A percentile compares a stretch with the other conserved stretches of the same genome.
These are phyloP conservation scores for Beauveria caledonica DNA, from an alignment of 2,329 filamentous ascomycete genomes.

Conservation along the genomic window DNA sequence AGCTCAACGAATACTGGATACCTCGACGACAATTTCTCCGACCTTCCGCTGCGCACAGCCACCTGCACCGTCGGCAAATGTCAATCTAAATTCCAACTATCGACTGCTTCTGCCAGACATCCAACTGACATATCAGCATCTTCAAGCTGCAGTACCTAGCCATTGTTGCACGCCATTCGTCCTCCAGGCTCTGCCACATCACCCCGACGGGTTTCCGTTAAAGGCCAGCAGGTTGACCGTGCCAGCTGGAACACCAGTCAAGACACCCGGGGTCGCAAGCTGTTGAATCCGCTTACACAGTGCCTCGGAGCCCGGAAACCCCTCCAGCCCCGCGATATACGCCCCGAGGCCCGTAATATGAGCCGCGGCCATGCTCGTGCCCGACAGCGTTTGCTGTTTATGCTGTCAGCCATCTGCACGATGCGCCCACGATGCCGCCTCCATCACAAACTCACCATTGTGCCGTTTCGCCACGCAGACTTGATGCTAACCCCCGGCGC, in stretches of 20 bases:
- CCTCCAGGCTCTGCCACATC: background rate
- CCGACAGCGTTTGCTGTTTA: conserved; percentile 26
- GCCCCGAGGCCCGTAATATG: conserved; percentile 33
- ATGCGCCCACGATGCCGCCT: background rate
- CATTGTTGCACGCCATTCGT: too few relatives aligned
- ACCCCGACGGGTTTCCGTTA: conserved; percentile 31
- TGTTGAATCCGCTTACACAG: conserved; percentile 37
- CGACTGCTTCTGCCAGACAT: background rate
- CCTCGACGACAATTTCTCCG: too few relatives aligned
- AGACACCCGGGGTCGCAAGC: conserved; percentile 31
- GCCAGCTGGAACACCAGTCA: conserved; percentile 29
- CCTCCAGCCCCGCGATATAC: conserved; percentile 9
- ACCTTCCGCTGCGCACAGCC: background rate
- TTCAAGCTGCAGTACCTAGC: too few relatives aligned
- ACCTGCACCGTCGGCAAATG: background rate
- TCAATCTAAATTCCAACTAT: background rate
- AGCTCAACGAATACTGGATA: background rate
- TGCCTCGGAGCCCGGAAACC: conserved; percentile 30
- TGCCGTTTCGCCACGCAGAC: conserved; percentile 35
- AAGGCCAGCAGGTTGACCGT: conserved; percentile 45
- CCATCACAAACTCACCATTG: conserved; percentile 18
- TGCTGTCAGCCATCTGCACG: background rate
- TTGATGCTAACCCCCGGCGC: conserved; percentile 36
- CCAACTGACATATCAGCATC: too few relatives aligned
- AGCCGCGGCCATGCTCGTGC: conserved; percentile 40